phyloP scores from a whole-genome alignment of 225 moss, liverwort and hornwort genomes.

The Antitrichia curtipendula region DNA sequence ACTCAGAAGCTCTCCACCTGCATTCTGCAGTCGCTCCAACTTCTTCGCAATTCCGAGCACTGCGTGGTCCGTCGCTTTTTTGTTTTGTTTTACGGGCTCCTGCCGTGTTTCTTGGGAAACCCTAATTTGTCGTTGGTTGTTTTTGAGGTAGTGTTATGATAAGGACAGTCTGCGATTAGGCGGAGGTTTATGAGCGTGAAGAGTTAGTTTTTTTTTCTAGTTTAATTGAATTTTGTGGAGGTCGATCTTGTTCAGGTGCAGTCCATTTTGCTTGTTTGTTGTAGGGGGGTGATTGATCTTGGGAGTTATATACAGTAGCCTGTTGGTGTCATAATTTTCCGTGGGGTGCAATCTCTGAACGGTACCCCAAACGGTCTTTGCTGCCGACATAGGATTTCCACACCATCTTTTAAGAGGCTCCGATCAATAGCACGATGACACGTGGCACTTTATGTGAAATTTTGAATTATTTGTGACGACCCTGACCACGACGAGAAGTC shows the following conservation, averaged over 20 bases:
- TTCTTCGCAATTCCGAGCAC: slow-evolving; percentile 29
- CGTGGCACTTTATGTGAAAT: not conserved
- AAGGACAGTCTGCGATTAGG: not conserved
- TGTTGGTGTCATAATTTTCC: not conserved
- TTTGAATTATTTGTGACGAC: not conserved
- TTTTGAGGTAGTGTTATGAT: not conserved
- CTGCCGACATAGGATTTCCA: not conserved
- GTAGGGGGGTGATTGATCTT: not conserved
- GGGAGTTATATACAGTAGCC: not conserved
- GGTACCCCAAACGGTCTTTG: not conserved
- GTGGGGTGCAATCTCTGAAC: not conserved
- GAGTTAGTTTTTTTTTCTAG: not conserved
- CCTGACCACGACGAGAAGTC: not conserved
- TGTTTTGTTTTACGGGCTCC: not conserved
- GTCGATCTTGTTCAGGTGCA: not conserved
- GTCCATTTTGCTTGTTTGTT: not conserved
- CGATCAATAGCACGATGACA: not conserved
- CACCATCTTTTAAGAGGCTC: not conserved
- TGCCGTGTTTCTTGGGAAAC: not conserved
- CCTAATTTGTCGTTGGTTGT: not conserved
- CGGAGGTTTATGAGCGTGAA: not conserved
- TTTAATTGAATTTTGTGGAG: not conserved
- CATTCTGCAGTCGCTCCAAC: slow-evolving; percentile 31
- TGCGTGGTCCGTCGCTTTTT: slow-evolving; percentile 5
- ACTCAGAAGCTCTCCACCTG: slow-evolving; percentile 19